Conservation (phyloP, 1,284 basidiomycete species). For the Macrocybe sp. region DNA sequence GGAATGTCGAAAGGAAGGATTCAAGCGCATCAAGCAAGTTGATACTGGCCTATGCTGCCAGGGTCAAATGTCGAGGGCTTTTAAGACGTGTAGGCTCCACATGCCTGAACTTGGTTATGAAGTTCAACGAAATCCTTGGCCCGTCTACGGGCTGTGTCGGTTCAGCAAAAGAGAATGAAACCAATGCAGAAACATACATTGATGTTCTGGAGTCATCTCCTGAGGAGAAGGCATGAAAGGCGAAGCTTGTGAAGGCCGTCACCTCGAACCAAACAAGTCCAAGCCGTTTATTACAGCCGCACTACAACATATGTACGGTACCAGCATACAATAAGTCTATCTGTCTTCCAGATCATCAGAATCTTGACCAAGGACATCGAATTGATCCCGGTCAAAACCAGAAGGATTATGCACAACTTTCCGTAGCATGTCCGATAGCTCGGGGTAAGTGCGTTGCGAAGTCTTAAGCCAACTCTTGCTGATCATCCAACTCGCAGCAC, state of each 20-base stretch:
- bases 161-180: neutral
- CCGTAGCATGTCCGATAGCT: constrained; percentile 36
- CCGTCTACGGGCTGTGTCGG: constrained; percentile 33
- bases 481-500: constrained; percentile 69
- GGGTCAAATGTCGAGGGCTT: neutral
- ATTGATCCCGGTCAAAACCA: constrained; percentile 44
- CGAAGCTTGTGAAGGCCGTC: too few relatives aligned
- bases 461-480: constrained; percentile 54
- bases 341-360: constrained; percentile 1
- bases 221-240: too few relatives aligned
- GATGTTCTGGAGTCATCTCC: constrained; percentile 3
- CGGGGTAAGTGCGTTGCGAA: constrained; percentile 36
- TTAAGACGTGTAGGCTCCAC: neutral
- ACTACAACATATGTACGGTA: too few relatives aligned
- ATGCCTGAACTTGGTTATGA: constrained; percentile 72
- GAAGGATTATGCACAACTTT: constrained; percentile 39
- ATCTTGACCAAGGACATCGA: constrained; percentile 41
- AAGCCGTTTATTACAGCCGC: too few relatives aligned
- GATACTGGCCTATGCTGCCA: constrained; percentile 56
- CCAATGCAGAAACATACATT: constrained; percentile 12
- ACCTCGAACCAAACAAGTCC: too few relatives aligned
- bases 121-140: constrained; percentile 78
- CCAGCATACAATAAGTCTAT: neutral
- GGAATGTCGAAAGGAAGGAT: constrained; percentile 91
- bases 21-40: constrained; percentile 82